Conservation (phyloP, 2,329 filamentous ascomycete genomes). For the Onygenales sp. region DNA sequence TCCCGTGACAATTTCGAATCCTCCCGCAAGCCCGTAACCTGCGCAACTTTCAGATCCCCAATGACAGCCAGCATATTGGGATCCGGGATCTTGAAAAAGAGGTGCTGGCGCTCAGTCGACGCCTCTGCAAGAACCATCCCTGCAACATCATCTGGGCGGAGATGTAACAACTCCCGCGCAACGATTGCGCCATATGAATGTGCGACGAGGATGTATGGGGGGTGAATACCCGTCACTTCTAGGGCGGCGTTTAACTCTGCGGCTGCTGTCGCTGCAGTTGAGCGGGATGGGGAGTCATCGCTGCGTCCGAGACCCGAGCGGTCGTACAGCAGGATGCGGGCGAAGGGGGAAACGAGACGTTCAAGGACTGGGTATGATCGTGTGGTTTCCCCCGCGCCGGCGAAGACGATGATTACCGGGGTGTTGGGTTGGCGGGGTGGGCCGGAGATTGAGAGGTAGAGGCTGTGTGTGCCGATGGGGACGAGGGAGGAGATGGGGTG, state of each 20-base stretch:
- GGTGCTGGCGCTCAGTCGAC: conserved; percentile 23
- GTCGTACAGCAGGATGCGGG: conserved; percentile 26
- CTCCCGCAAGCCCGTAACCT: conserved; percentile 23
- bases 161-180: conserved; percentile 30
- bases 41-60: conserved; percentile 21
- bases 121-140: conserved; percentile 31
- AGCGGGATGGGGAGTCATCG: conserved; percentile 14
- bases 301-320: conserved; percentile 30
- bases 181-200: conserved; percentile 34
- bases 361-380: conserved; percentile 25
- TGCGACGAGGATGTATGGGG: conserved; percentile 26
- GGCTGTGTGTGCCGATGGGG: conserved; percentile 23
- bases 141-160: conserved; percentile 18
- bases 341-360: conserved; percentile 19
- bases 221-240: conserved; percentile 9
- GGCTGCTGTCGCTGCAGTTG: conserved; percentile 19
- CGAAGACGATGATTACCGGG: conserved; percentile 25
- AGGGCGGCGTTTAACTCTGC: conserved; percentile 24
- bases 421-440: conserved; percentile 15
- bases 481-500: conserved; percentile 12
- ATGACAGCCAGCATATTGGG: conserved; percentile 22
- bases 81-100: conserved; percentile 24
- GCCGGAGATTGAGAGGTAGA: conserved; percentile 22
- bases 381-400: conserved; percentile 27
- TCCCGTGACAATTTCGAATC: conserved; percentile 21